Base-by-base conservation (phyloP, 1,139 yeast species). In the Kurtzmaniella quercitrusa region DNA sequence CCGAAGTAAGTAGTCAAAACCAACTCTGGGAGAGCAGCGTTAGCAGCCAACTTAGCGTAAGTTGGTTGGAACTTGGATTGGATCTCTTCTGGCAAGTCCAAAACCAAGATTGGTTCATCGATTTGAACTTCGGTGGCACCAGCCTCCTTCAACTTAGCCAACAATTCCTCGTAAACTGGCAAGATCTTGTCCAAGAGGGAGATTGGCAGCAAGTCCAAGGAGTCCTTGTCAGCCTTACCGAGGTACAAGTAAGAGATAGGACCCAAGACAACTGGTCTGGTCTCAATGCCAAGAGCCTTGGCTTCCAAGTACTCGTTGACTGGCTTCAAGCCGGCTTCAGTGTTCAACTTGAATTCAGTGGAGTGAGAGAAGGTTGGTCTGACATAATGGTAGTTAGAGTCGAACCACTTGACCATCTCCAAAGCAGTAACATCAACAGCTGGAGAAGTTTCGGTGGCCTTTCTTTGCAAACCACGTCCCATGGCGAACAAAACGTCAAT, bases 331-430 rank as follows among this genome's bases (percentile, higher is more conserved):
- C 96, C 95, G 48, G 72, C 74, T 42, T 60, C 65, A 47, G 68
- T 52, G 73, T 85, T 89, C 70, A 93, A 86, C 80, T 93, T 91
- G 87, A 93, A 94, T 60, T 85, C 83, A 54, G 98, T 93, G 57
- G 90, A 81, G 81, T 90, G 85, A 47, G 96, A 88, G 77, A 93
- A 89, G 58, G 98, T 94, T 73, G 98, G 98, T 81, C 98, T 89
- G 63, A 93, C 98, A 70, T 93, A 94, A 75, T 93, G 98, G 87
- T 93, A 93, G 88, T 93, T 93, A 53, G 98, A 87, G 74, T 93
- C 98, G 60, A 93, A 93, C 98, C 98, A 93, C 80, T 93, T 93
- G 60, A 93, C 98, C 98, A 93, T 93, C 82, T 93, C 98, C 71
- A 89, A 81, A 60, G 98, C 98, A 55, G 98, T 93, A 51, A 93